These are phyloP conservation scores for Tolypocladium ovalisporum DNA, from an alignment of 2,329 filamentous ascomycete species.

Conservation along the genomic window DNA sequence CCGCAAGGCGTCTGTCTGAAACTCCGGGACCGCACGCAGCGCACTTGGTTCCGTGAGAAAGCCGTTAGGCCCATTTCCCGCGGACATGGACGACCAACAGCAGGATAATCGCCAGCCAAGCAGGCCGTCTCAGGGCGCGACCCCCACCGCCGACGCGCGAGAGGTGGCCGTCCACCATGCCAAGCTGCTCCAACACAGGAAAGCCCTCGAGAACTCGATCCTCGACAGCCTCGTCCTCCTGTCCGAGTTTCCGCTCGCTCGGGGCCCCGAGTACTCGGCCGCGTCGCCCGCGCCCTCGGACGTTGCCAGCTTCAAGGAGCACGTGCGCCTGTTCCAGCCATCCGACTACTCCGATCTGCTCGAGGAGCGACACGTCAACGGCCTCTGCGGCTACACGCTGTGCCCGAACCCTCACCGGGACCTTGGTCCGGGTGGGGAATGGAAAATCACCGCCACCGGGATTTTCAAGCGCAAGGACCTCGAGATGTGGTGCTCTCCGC, in stretches of 20 bases:
- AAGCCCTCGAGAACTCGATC: slow-evolving; percentile 65
- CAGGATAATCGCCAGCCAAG: slow-evolving; percentile 49
- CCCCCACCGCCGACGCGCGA: slow-evolving; percentile 27
- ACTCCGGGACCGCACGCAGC: background rate
- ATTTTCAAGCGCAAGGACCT: slow-evolving; percentile 63
- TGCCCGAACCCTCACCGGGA: slow-evolving; percentile 56
- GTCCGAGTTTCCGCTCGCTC: slow-evolving; percentile 42
- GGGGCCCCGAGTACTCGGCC: slow-evolving; percentile 24
- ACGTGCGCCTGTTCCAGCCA: slow-evolving; percentile 68
- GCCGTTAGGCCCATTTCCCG: slow-evolving; percentile 11
- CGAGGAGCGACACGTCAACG: slow-evolving; percentile 76
- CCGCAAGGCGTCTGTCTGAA: background rate
- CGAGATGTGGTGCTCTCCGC: slow-evolving; percentile 78
- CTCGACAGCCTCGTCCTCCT: slow-evolving; percentile 62
- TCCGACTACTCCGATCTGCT: slow-evolving; percentile 83
- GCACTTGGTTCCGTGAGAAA: background rate
- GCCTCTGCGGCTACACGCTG: slow-evolving; percentile 72
- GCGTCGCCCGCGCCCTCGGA: slow-evolving; percentile 46
- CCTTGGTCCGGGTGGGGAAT: slow-evolving; percentile 48
- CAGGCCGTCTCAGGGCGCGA: slow-evolving; percentile 24
- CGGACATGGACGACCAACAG: slow-evolving; percentile 18
- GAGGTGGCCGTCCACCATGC: slow-evolving; percentile 75
- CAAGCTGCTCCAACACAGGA: slow-evolving; percentile 69
- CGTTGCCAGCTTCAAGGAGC: slow-evolving; percentile 50
- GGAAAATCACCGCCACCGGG: slow-evolving; percentile 49